Percentiles rank a stretch among this genome's conserved stretches.
These are phyloP conservation scores for Hymenoscyphus occultus DNA, from an alignment of 2,329 filamentous ascomycete species.

Conservation along the genomic window DNA sequence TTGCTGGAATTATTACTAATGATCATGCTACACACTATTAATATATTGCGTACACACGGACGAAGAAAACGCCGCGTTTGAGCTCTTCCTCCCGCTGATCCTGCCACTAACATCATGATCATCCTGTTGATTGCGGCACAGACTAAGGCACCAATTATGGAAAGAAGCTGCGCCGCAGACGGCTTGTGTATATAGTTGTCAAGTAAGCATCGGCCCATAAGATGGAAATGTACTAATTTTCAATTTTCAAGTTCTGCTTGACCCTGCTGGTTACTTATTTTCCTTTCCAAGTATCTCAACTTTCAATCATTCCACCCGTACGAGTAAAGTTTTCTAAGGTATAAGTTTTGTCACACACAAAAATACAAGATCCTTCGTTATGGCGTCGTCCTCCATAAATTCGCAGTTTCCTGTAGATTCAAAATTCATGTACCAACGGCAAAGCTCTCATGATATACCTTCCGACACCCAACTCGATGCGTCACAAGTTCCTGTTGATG, in stretches of 20 bases:
- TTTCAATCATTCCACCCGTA: neutral
- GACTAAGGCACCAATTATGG: neutral
- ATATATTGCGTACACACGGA: too few species aligned
- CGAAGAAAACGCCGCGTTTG: too few species aligned
- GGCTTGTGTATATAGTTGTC: neutral
- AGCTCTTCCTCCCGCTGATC: neutral
- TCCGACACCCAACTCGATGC: neutral
- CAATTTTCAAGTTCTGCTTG: neutral
- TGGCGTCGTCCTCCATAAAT: neutral
- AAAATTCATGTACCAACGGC: neutral
- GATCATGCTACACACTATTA: too few species aligned
- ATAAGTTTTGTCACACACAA: neutral
- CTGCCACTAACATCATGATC: neutral
- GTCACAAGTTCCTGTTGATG: slow-evolving; percentile 4
- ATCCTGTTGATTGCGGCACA: neutral
- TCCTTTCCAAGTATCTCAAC: neutral
- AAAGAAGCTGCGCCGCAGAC: neutral
- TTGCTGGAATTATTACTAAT: too few species aligned
- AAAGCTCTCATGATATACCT: neutral
- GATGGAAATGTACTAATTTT: neutral
- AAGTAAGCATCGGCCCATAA: neutral
- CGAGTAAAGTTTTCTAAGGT: neutral
- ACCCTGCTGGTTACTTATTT: neutral
- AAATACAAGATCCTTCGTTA: neutral
- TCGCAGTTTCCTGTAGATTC: neutral